phyloP scores from a whole-genome alignment of 176 grass and related monocot species.

The Cocos nucifera region DNA sequence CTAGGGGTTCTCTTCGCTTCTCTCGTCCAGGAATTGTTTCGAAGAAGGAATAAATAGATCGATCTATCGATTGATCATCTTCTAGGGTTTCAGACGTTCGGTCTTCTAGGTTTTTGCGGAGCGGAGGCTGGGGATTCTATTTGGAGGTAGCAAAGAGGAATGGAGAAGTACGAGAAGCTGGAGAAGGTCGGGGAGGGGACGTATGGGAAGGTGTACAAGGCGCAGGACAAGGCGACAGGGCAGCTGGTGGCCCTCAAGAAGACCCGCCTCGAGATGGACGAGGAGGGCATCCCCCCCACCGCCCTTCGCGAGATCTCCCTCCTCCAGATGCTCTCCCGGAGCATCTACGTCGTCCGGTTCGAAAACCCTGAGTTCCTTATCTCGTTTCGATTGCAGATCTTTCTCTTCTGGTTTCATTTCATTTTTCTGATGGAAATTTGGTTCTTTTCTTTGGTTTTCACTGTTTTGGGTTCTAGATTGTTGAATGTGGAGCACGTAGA shows the following conservation, averaged over 20 bases:
- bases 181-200: conserved; percentile 83
- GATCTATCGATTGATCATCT: too few species aligned
- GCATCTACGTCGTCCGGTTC: conserved; percentile 78
- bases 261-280: conserved; percentile 90
- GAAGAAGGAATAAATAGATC: too few species aligned
- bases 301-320: conserved; percentile 89
- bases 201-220: conserved; percentile 53
- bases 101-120: background rate
- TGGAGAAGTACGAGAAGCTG: conserved; percentile 99
- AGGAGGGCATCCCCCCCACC: conserved; percentile 93
- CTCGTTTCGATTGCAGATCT: background rate
- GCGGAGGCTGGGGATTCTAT: background rate
- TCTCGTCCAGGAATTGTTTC: too few species aligned
- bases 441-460: background rate
- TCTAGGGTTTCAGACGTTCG: conserved; percentile 4
- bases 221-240: conserved; percentile 37
- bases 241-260: conserved; percentile 60
- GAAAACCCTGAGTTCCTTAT: background rate
- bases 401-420: background rate
- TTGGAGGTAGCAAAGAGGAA: conserved; percentile 1
- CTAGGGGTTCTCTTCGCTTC: background rate
- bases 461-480: conserved; percentile 26
- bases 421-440: background rate
- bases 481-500: conserved; percentile 63
- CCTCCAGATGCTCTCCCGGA: conserved; percentile 75